Conservation (phyloP, 129 eudicot species). For the Flaveria linearis region DNA sequence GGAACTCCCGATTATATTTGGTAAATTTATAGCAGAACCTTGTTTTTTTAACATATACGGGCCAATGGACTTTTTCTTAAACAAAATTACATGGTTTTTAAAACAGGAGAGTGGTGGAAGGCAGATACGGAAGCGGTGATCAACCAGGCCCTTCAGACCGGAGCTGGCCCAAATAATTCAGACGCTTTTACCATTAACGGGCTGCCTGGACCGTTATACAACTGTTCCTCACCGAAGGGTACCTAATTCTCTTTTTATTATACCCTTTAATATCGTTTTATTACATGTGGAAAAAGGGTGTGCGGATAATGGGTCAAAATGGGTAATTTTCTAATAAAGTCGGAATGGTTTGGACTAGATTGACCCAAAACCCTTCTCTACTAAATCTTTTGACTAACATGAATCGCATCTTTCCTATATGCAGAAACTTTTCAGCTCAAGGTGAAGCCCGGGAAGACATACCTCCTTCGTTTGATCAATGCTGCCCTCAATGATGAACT, state of each 20-base stretch:
- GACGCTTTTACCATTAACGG: slow-evolving; percentile 75
- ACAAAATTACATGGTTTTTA: not conserved
- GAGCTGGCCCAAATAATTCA: slow-evolving; percentile 64
- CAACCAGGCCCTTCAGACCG: slow-evolving; percentile 67
- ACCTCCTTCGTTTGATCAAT: slow-evolving; percentile 45
- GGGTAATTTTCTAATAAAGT: not conserved
- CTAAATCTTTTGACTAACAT: too few relatives aligned
- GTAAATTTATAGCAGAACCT: slow-evolving; percentile 17
- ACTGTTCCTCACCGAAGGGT: slow-evolving; percentile 51
- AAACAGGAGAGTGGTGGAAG: slow-evolving; percentile 76
- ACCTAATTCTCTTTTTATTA: not conserved
- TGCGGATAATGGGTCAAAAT: not conserved
- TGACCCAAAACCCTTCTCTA: too few relatives aligned
- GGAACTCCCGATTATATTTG: slow-evolving; percentile 51
- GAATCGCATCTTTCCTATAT: not conserved
- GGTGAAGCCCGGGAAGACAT: slow-evolving; percentile 46
- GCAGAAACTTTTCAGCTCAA: slow-evolving; percentile 43
- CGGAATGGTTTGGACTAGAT: too few relatives aligned
- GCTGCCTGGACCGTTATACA: slow-evolving; percentile 61
- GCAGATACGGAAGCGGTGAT: slow-evolving; percentile 67
- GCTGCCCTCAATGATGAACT: slow-evolving; percentile 49
- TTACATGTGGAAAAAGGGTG: not conserved
- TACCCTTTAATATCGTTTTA: not conserved
- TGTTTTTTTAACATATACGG: not conserved
- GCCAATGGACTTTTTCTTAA: not conserved